Conservation (phyloP, 495 filamentous ascomycete genomes). For the Hyaloscypha variabilis region DNA sequence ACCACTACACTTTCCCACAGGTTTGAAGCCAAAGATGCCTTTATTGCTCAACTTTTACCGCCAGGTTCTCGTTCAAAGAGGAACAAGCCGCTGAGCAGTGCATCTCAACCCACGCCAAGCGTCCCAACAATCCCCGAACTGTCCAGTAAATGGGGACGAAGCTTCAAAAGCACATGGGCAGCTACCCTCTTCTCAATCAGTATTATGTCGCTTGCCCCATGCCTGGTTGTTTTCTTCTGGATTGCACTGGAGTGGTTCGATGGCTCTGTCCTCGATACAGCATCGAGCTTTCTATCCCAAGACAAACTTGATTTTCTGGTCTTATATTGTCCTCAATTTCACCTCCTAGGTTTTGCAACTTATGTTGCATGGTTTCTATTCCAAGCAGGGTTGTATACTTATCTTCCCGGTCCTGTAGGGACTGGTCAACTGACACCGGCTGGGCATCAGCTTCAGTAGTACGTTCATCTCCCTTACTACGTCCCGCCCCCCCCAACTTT, state of each 20-base stretch:
- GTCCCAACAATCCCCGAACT: too few relatives aligned
- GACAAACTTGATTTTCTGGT: conserved; percentile 20
- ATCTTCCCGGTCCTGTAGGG: conserved; percentile 24
- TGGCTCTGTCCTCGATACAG: conserved; percentile 14
- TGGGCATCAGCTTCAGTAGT: conserved; percentile 28
- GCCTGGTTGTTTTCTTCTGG: conserved; percentile 26
- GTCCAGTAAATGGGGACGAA: too few relatives aligned
- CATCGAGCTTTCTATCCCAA: not conserved
- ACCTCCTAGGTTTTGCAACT: conserved; percentile 3
- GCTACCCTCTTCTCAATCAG: too few relatives aligned
- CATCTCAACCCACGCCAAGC: too few relatives aligned
- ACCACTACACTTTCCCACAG: too few relatives aligned
- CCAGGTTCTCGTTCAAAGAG: too few relatives aligned
- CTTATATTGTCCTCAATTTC: conserved; percentile 10
- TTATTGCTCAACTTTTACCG: too few relatives aligned
- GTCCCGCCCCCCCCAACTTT: too few relatives aligned
- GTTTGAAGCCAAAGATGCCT: too few relatives aligned
- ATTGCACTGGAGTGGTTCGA: conserved; percentile 23
- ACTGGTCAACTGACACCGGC: conserved; percentile 30
- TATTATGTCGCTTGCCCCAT: conserved; percentile 25
- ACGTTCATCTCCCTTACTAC: too few relatives aligned
- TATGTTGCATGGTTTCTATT: conserved; percentile 25
- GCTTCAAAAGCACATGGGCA: too few relatives aligned
- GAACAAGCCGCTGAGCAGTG: too few relatives aligned
- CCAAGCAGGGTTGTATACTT: conserved; percentile 22